Conservation (phyloP, 352 stramenopile species). For the Pseudoperonospora humuli region DNA sequence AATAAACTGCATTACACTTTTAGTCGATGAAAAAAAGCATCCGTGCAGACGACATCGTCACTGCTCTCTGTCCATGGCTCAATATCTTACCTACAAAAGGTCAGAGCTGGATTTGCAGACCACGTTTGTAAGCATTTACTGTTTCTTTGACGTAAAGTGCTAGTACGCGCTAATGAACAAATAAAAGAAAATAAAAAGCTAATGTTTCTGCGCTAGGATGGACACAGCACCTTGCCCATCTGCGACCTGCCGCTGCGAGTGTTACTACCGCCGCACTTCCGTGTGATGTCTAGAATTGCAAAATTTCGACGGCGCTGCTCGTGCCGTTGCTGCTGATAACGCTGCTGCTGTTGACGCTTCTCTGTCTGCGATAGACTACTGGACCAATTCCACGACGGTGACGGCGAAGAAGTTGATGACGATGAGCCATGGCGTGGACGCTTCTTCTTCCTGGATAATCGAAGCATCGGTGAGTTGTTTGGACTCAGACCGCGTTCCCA, state of each 20-base stretch:
- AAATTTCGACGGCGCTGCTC: constrained; percentile 26
- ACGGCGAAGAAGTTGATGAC: constrained; percentile 22
- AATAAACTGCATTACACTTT: too few species aligned
- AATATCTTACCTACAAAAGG: too few species aligned
- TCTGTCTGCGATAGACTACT: constrained; percentile 21
- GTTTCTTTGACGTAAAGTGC: too few species aligned
- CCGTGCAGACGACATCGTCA: too few species aligned
- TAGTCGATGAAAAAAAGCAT: too few species aligned
- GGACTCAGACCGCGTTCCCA: constrained; percentile 32
- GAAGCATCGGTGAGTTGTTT: constrained; percentile 22
- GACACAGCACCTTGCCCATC: constrained; percentile 25
- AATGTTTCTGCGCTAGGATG: constrained; percentile 12
- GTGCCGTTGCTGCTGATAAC: constrained; percentile 26
- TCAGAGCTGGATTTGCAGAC: too few species aligned
- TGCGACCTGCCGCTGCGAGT: constrained; percentile 14
- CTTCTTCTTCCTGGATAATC: constrained; percentile 58
- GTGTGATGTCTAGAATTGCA: constrained; percentile 11
- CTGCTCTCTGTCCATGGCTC: too few species aligned
- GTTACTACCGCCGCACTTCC: constrained; percentile 23
- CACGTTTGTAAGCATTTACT: too few species aligned
- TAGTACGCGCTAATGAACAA: constrained; percentile 15
- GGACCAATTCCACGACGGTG: constrained; percentile 13
- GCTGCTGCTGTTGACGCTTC: constrained; percentile 28
- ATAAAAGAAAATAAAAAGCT: constrained; percentile 8
- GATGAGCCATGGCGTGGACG: constrained; percentile 37